phyloP scores from a whole-genome alignment of 75 land plant species.

The Adiantum capillusveneris region DNA sequence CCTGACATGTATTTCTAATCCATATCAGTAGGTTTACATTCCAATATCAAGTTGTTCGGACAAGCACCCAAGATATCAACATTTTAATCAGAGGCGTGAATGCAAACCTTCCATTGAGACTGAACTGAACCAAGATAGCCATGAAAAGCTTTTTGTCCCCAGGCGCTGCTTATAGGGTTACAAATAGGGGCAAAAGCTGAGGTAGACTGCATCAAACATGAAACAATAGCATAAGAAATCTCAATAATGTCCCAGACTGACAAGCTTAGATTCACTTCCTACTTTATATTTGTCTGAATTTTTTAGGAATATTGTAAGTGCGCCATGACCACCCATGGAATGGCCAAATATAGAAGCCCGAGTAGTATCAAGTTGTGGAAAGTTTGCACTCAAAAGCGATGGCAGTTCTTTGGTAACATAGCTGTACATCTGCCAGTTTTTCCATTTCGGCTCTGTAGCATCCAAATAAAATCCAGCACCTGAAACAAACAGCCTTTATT shows the following conservation, averaged over 20 bases:
- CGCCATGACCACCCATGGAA: constrained; percentile 99
- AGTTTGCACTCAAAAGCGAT: constrained; percentile 47
- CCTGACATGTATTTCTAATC: too few relatives aligned
- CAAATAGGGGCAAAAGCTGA: constrained; percentile 94
- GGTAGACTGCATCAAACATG: constrained; percentile 53
- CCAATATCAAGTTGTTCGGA: too few relatives aligned
- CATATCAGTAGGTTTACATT: too few relatives aligned
- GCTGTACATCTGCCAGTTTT: constrained; percentile 97
- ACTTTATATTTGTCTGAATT: constrained; percentile 89
- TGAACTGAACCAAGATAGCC: constrained; percentile 76
- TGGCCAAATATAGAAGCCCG: constrained; percentile 85
- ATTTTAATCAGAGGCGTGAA: too few relatives aligned
- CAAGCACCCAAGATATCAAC: too few relatives aligned
- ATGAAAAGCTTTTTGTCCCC: constrained; percentile 92
- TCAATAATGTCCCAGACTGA: too few relatives aligned
- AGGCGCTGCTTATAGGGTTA: constrained; percentile 82
- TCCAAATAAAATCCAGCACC: constrained; percentile 98
- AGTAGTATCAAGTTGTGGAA: constrained; percentile 73
- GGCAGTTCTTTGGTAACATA: constrained; percentile 94
- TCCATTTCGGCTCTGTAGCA: constrained; percentile 97
- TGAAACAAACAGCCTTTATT: too few relatives aligned
- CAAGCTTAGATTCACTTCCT: not conserved
- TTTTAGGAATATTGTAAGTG: constrained; percentile 77
- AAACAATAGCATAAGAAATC: not conserved
- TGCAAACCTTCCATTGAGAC: constrained; percentile 80